These are phyloP conservation scores for Suillus fuscotomentosus DNA, from an alignment of 768 basidiomycete genomes.

Conservation along the genomic window DNA sequence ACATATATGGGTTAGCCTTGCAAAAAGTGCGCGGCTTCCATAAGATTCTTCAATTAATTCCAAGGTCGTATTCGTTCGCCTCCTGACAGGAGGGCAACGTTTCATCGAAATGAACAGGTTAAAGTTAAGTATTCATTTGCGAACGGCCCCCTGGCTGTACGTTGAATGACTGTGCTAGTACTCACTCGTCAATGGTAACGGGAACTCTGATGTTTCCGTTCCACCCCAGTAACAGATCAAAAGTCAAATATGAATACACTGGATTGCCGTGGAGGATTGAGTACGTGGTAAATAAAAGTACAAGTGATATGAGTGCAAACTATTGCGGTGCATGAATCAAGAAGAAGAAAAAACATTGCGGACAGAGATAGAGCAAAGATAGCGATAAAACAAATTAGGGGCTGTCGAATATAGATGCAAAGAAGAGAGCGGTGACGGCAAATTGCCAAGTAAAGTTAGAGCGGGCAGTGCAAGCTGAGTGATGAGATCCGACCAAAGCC, in stretches of 20 bases:
- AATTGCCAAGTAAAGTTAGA: neutral
- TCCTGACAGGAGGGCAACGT: neutral
- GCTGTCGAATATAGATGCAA: neutral
- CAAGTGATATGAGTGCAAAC: neutral
- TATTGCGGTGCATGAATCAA: neutral
- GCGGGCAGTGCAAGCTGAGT: neutral
- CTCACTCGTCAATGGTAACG: neutral
- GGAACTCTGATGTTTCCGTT: neutral
- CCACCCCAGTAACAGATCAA: neutral
- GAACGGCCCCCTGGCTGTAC: neutral
- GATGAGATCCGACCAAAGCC: neutral
- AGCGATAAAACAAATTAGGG: conserved; percentile 3
- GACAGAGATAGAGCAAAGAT: neutral
- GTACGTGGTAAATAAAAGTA: neutral
- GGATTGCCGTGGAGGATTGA: neutral
- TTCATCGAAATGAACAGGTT: neutral
- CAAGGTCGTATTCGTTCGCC: neutral
- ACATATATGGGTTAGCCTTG: neutral
- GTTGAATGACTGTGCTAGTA: neutral
- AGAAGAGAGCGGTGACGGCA: neutral
- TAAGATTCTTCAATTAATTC: neutral
- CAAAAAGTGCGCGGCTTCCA: neutral
- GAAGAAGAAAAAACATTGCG: neutral
- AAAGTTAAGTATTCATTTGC: neutral
- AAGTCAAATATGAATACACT: neutral